A percentile compares a stretch with the other conserved stretches of the same genome.
These are phyloP conservation scores for Meredithiella fracta DNA, from an alignment of 2,329 filamentous ascomycete genomes.

Conservation along the genomic window DNA sequence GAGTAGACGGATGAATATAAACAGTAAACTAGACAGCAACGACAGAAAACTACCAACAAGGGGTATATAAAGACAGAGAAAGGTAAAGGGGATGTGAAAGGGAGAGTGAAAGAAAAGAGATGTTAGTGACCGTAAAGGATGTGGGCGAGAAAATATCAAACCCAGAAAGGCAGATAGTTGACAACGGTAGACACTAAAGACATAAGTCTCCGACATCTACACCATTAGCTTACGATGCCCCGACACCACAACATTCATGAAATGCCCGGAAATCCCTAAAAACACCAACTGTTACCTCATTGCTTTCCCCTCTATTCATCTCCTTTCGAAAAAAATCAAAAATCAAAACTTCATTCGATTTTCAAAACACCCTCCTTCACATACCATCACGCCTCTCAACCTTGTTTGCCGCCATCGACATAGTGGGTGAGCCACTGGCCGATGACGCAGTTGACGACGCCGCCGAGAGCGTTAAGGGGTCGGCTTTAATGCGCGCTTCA, in stretches of 20 bases:
- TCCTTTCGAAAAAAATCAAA: background rate
- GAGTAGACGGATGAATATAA: too few species aligned
- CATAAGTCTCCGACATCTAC: background rate
- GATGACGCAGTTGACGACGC: constrained; percentile 7
- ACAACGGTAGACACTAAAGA: background rate
- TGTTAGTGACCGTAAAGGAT: too few species aligned
- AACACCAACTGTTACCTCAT: too few species aligned
- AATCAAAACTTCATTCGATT: background rate
- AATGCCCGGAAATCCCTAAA: background rate
- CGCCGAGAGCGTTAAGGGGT: background rate
- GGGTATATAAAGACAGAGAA: constrained; percentile 13
- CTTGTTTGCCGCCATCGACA: constrained; percentile 12
- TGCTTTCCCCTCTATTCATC: too few species aligned
- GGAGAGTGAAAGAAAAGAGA: too few species aligned
- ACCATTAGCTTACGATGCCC: background rate
- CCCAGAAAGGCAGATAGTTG: too few species aligned
- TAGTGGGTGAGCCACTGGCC: constrained; percentile 9
- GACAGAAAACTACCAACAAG: too few species aligned
- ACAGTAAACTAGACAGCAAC: too few species aligned
- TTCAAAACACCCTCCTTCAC: constrained; percentile 9
- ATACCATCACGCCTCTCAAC: constrained; percentile 14
- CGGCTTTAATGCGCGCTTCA: constrained; percentile 53
- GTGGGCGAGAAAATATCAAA: too few species aligned
- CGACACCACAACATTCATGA: background rate
- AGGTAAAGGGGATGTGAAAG: background rate